Percentiles rank a stretch among this genome's conserved stretches.
Conservation (phyloP, 1,284 basidiomycete genomes). For the Volvariella volvacea region DNA sequence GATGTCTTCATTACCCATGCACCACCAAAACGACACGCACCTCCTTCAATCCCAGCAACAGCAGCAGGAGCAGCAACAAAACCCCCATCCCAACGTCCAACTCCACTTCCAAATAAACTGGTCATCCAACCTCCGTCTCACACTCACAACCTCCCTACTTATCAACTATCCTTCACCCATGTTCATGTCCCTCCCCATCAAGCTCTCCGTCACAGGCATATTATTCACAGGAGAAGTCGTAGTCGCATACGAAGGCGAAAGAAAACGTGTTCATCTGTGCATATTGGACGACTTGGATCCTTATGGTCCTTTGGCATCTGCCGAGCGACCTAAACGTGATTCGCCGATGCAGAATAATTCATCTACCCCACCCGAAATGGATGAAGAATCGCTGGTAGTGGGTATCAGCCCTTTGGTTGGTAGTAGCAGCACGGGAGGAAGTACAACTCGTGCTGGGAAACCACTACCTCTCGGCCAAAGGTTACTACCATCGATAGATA, state of each 20-base stretch:
- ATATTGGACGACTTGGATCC: constrained; percentile 83
- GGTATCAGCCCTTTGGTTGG: constrained; percentile 7
- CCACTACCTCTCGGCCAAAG: constrained; percentile 75
- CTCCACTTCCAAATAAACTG: constrained; percentile 70
- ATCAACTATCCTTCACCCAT: constrained; percentile 94
- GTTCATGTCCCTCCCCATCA: constrained; percentile 96
- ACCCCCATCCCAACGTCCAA: constrained; percentile 63
- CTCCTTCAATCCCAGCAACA: constrained; percentile 12
- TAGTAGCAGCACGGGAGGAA: constrained; percentile 8
- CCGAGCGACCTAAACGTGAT: constrained; percentile 45
- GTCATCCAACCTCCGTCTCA: constrained; percentile 74
- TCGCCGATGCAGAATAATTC: constrained; percentile 11
- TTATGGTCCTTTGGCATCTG: constrained; percentile 50
- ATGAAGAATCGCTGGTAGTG: constrained; percentile 18
- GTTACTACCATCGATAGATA: constrained; percentile 85
- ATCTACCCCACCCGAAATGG: constrained; percentile 23
- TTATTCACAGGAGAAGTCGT: constrained; percentile 84
- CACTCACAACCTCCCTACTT: constrained; percentile 86
- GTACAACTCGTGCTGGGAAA: constrained; percentile 38
- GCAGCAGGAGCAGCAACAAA: constrained; percentile 20
- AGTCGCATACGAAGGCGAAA: constrained; percentile 85
- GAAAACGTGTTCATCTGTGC: constrained; percentile 79
- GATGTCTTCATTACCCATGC: constrained; percentile 12
- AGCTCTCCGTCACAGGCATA: constrained; percentile 84
- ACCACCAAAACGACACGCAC: constrained; percentile 11